Base-by-base conservation (phyloP, 2,329 filamentous ascomycete species). In the Colletotrichum shisoi region DNA sequence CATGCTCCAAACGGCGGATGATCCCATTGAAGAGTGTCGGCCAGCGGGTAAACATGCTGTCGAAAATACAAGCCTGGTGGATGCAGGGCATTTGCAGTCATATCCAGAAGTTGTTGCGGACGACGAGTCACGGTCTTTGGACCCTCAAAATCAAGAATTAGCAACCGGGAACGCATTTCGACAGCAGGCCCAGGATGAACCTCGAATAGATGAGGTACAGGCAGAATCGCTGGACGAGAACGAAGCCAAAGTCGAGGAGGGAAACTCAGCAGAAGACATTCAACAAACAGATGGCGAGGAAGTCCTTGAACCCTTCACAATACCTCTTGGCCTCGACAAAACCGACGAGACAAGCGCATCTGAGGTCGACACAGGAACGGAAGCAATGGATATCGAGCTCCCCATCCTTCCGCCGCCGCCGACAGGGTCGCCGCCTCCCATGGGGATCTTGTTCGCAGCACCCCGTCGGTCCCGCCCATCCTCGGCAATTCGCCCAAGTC, bases 321-420 rank as follows among this genome's bases (percentile, higher is more conserved):
- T 64, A 12, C 56, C 62, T 2, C 56, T 64, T 15, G 58, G 58
- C 24, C 48, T 64, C 13, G 62, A 60, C 46, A 40, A 60, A 8
- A 21, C 40, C 2, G 62, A 52, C 27, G 56, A 45, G 7, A 48
- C 39, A 46, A 60, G 24, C 39, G 46, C 56, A 34, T 19, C 39
- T 13, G 62, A 60, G 40, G 8, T 56, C 19, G 56, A 21, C 6
- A 7, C 54, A 17, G 53, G 27, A 15, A 15, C 54, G 4, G 61
- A 51, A 46, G 24, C 39, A 19, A 59, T 53, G 13, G 31, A 60
- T 3, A n/a, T 64, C 6, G 62, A 64, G 19, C 56, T 61, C n/a
- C 46, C 56, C 39, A 45, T 17, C 13, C 56, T 64, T 19, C 40
- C 40, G 17, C 19, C 27, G 13, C 31, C 17, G 15, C 31, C 31